Evolutionary conservation across 2,329 filamentous ascomycete species (phyloP).

Genomic region (Penicillium digitatum): DNA sequence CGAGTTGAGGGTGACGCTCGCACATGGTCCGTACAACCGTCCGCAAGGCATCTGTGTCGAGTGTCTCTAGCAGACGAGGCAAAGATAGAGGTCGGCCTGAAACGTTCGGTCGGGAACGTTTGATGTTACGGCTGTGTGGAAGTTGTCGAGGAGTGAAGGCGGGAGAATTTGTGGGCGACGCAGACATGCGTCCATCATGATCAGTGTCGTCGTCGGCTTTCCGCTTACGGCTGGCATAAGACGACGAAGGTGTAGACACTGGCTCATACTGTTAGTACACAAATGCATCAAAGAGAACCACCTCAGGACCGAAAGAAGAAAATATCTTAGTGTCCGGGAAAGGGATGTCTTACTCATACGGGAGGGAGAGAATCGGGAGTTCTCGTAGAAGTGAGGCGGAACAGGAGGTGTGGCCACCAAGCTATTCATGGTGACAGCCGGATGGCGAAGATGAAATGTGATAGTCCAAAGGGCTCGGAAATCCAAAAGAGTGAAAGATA

Average conservation of each 20-base stretch:
- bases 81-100: slow-evolving; percentile 62
- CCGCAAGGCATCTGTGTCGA: slow-evolving; percentile 79
- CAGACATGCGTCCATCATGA: slow-evolving; percentile 78
- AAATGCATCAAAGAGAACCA: neutral
- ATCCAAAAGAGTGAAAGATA: slow-evolving; percentile 8
- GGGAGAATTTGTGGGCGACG: slow-evolving; percentile 80
- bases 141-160: slow-evolving; percentile 67
- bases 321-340: slow-evolving; percentile 6
- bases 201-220: slow-evolving; percentile 74
- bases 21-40: slow-evolving; percentile 86
- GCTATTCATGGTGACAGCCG: slow-evolving; percentile 56
- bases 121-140: slow-evolving; percentile 60
- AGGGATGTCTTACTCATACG: slow-evolving; percentile 51
- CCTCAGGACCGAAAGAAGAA: neutral
- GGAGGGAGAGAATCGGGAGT: slow-evolving; percentile 57
- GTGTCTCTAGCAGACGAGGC: slow-evolving; percentile 83
- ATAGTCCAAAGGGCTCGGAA: slow-evolving; percentile 1
- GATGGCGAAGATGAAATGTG: slow-evolving; percentile 22
- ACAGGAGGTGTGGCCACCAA: slow-evolving; percentile 56
- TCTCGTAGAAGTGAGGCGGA: slow-evolving; percentile 61
- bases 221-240: slow-evolving; percentile 63
- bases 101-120: slow-evolving; percentile 65
- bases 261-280: slow-evolving; percentile 15
- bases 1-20: slow-evolving; percentile 80
- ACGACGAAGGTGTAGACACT: slow-evolving; percentile 41